Base-by-base conservation (phyloP, 148 eudicot genomes). In the Polygonum maritimum region DNA sequence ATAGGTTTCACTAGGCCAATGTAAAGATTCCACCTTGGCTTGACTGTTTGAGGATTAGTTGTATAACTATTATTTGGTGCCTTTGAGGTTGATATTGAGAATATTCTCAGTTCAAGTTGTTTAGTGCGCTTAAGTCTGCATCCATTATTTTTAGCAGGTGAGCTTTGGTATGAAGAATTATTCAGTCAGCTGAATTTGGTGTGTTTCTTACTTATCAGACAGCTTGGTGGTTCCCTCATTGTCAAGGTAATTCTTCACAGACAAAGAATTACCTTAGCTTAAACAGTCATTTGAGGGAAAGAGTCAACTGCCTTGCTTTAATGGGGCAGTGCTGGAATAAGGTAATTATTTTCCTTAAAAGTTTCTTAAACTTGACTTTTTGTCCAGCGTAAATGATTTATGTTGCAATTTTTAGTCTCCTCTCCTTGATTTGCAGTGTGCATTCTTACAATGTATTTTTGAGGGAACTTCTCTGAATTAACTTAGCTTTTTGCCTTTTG, bases 301-400 rank as follows among this genome's bases (percentile, higher is more conserved):
- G 36, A 60, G 36, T 60, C 69, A 60, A 22, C 69, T 60, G 69
- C 73, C 73, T 70, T 38, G 31, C 6, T 70, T 7, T 35, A 70
- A 70, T 72, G 75, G 75, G 75, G 6, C 51, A 44, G 75, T 72
- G 75, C 52, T 72, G 51, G 51, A 72, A 44, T 48, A 72, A 72
- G 75, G 75, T 72, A 44, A 45, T 71, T 12, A 14, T 33, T 63
- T 67, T n/a, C 38, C 19, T 45, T 67, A 57, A 6, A 21, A 57
- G 2, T 55, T 10, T 21, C n/a, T 2, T 4, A 13, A 49, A 49
- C 55, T 49, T 48, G 18, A 54, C 8, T n/a, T 54, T 48, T 48
- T 13, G 15, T 49, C n/a, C n/a, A 49, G 55, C 55, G 16, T 49
- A 49, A 48, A 49, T 49, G n/a, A 3, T 49, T 49, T 48, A 48